These are phyloP conservation scores for Penicillium sp. DNA, from an alignment of 2,329 filamentous ascomycete species.

Conservation along the genomic window DNA sequence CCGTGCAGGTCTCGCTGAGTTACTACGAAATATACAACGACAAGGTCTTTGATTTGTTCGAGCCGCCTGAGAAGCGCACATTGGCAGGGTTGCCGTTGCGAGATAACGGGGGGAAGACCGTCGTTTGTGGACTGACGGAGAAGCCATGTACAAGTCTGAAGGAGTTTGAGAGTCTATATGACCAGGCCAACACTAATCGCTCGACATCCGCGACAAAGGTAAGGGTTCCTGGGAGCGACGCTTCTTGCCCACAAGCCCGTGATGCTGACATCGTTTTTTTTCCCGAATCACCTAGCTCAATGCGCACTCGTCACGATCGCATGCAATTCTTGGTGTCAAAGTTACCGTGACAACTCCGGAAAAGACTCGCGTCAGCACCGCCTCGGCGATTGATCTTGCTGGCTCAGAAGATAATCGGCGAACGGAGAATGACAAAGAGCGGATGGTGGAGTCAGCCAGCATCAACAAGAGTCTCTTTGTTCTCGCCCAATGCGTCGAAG, in stretches of 20 bases:
- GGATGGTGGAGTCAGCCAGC: conserved; percentile 87
- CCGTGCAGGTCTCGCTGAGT: conserved; percentile 68
- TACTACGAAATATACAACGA: conserved; percentile 99
- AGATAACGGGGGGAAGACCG: conserved; percentile 79
- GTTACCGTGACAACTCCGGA: conserved; percentile 68
- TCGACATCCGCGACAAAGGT: conserved; percentile 82
- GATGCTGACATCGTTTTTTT: conserved; percentile 12
- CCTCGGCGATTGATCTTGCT: conserved; percentile 88
- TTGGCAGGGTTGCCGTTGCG: conserved; percentile 72
- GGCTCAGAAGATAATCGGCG: conserved; percentile 93
- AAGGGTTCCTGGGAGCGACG: neutral
- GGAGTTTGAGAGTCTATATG: conserved; percentile 84
- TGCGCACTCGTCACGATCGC: conserved; percentile 80
- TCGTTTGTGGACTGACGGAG: conserved; percentile 80
- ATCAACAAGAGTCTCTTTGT: conserved; percentile 98
- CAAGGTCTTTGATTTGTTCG: conserved; percentile 86
- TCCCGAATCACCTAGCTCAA: conserved; percentile 54
- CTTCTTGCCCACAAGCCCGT: conserved; percentile 6
- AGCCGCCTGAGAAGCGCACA: conserved; percentile 79
- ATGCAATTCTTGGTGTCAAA: conserved; percentile 87
- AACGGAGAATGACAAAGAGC: conserved; percentile 88
- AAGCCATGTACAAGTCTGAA: conserved; percentile 75
- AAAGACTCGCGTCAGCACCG: conserved; percentile 68
- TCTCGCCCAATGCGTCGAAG: conserved; percentile 89
- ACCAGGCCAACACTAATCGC: conserved; percentile 84